Evolutionary conservation across 1,139 yeast species (phyloP), one percentile per base, ranked within the genome.

Genomic region (Wickerhamomyces sp.): DNA sequence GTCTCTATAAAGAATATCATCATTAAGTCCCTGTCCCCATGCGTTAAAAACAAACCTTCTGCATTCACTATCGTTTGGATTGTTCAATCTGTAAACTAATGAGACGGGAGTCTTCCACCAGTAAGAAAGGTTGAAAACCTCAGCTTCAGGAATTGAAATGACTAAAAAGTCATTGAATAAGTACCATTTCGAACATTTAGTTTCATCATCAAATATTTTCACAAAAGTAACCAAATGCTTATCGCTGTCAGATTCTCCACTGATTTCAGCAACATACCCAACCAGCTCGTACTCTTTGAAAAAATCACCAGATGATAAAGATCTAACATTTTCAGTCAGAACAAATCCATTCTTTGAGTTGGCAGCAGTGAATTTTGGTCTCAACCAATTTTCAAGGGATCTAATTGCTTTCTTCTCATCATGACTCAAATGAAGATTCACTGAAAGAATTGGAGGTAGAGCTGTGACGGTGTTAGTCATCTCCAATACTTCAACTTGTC

Each of bases 101-200:
- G 88, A 70, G 15, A 86, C 81, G 0, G 97, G 96, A 35, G 80
- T 79, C 60, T 93, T 94, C 96, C 97, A 91, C 65, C 81, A 71
- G 39, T 73, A 72, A 1, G 81, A 70, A 45, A 90, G 69, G 59
- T 89, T 79, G 45, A 89, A 72, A 0, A 79, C 86, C 44, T 84
- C 90, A 27, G 69, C 71, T 53, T 83, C 87, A 1, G 84, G 73
- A 1, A 94, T 74, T 27, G 82, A 83, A 62, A 81, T 78, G n/a
- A 90, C 98, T 56, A 93, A 69, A 64, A 91, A 94, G 64, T 94
- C 98, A 60, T 94, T 94, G 63, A 94, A 90, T 58, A 94, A 65
- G 55, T 75, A 79, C 99, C 99, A 94, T 45, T 72, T 72, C 43
- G 60, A 63, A 3, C 43, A 30, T 4, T 57, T 58, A 3, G 54